Evolutionary conservation across 1,284 basidiomycete species (phyloP), one percentile per base, ranked within the genome.

Genomic region (Puccinia horiana): DNA sequence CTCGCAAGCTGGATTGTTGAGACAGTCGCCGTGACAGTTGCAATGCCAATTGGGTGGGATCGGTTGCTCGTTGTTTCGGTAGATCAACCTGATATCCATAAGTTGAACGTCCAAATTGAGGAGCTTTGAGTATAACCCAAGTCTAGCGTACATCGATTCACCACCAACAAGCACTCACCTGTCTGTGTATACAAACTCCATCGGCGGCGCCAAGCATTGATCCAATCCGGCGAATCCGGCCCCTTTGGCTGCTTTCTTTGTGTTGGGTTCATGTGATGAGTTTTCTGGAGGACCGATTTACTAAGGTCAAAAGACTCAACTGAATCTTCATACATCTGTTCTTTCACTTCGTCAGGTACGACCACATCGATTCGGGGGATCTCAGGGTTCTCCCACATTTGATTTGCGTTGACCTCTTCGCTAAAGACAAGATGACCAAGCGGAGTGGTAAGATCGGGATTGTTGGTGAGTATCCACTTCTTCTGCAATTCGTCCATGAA

Each of bases 321-420:
- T 73, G 42, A 32, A 47, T 73, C n/a, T 52, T 73, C 47, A 61
- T 8, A 23, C 77, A 80, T 70, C 52, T 61, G 35, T 37, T 49
- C 47, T 56, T 72, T 80, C 1, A 81, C 56, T 14, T 74, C 54
- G 23, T 73, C 54, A n/a, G 79, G 79, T 23, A 81, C 69, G 9
- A 81, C 35, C 26, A 81, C 79, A 35, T 74, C 70, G 32, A 81
- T 74, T 8, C 14, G 69, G 0, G 79, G 79, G 37, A 74, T 63
- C n/a, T 61, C 79, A n/a, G 70, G 70, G 40, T 81, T 81, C 29
- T 81, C 79, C 79, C 79, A 81, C 69, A 81, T 74, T 73, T 81
- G 70, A n/a, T 70, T 70, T 37, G 35, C 16, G 29, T 81, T 81
- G 40, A 81, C 74, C 20, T 73, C 52, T 74, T 81, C 79, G 16